phyloP scores from a whole-genome alignment of 148 eudicot species.

The Diospyros lotus region DNA sequence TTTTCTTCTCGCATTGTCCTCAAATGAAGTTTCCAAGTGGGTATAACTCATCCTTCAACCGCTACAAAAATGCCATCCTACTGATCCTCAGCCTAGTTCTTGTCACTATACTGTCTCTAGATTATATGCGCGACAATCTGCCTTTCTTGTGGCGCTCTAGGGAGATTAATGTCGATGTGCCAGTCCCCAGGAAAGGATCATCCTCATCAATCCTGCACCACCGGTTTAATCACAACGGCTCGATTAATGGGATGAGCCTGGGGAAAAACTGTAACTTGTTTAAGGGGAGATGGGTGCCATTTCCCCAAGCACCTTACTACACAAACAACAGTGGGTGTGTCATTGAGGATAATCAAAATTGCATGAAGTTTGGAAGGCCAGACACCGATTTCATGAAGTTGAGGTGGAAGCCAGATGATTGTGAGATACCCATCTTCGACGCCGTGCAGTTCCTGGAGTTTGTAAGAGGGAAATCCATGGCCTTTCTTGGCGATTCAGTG shows the following conservation, averaged over 20 bases:
- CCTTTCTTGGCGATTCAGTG: background rate
- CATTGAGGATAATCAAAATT: background rate
- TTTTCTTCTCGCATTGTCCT: too few species aligned
- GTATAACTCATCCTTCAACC: too few species aligned
- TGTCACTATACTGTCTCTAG: background rate
- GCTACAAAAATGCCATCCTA: background rate
- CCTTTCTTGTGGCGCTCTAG: background rate
- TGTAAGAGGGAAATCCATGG: background rate
- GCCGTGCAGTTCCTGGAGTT: background rate
- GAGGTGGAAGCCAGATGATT: background rate
- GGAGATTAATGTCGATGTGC: too few species aligned
- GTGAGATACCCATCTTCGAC: background rate
- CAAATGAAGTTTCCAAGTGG: too few species aligned
- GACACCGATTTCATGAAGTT: background rate
- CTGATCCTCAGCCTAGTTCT: background rate
- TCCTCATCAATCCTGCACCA: too few species aligned
- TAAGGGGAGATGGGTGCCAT: background rate
- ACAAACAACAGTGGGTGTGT: background rate
- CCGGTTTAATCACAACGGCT: too few species aligned
- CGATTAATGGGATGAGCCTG: background rate
- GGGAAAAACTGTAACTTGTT: background rate
- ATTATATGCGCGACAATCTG: background rate
- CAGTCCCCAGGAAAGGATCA: too few species aligned
- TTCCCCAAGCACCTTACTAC: background rate
- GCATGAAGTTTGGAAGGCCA: background rate